Base-by-base conservation (phyloP, 164 flowering plant genomes). In the Aristolochia fimbriata region DNA sequence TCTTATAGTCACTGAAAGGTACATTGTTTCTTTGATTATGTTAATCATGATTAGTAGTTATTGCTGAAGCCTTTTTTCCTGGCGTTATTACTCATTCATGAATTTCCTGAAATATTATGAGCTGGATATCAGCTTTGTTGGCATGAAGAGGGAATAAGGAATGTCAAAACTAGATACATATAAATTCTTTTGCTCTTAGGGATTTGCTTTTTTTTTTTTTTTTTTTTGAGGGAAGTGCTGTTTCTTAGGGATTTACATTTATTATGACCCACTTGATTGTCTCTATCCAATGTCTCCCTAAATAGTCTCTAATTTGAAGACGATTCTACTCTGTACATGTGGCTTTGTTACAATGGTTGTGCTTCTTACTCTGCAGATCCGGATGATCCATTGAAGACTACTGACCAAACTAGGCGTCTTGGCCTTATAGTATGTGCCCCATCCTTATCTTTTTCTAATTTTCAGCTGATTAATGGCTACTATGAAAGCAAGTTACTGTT, bases 381-480 rank as follows among this genome's bases (percentile, higher is more conserved):
- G 6, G 96, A 92, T 72, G 98, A 92, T 76, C 97, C 98, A 23
- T 65, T 89, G 76, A 92, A 89, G 83, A 85, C 91, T 19, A 89
- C 90, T 57, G 96, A 89, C 72, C 96, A 89, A 73, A 87, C 94
- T 30, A 74, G 96, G 67, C 83, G 79, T 46, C 89, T 92, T 64
- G 97, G 98, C 67, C 77, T 92, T 62, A 86, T 92, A 62, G 98
- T 89, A 87, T 19, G 96, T 66, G 16, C 30, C 55, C 58, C 49
- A 24, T 43, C 47, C 10, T 37, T 37, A 37, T 37, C 4, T 7
- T 3, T 37, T 10, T 37, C 8, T 10, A 37, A 10, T 37, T 37
- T 37, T 7, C 43, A 6, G 43, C 12, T 37, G 43, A 7, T 37
- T 37, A 37, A 37, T 3, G 8, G 12, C 12, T 37, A 3, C 43